Conservation (phyloP, 208 protist genomes). For the Trypanosomatidae sp. region DNA sequence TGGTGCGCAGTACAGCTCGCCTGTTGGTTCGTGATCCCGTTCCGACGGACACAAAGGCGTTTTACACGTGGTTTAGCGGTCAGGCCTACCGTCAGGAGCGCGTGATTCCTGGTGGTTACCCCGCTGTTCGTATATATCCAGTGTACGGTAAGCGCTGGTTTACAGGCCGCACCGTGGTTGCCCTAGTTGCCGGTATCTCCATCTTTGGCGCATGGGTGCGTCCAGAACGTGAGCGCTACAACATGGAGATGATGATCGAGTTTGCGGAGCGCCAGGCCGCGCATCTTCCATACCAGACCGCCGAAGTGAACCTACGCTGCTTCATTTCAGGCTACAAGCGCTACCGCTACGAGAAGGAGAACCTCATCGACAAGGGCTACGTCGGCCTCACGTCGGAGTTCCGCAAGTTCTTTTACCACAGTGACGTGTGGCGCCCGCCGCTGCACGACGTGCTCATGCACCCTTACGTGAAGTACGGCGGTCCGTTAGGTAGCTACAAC, state of each 20-base stretch:
- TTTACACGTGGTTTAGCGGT: constrained; percentile 90
- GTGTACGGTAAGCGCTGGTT: constrained; percentile 92
- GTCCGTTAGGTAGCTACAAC: constrained; percentile 86
- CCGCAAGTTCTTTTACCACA: constrained; percentile 93
- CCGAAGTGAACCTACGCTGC: constrained; percentile 80
- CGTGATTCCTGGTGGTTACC: constrained; percentile 85
- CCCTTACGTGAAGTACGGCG: constrained; percentile 83
- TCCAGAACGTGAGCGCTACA: constrained; percentile 89
- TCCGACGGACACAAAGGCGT: constrained; percentile 85
- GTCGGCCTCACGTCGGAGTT: constrained; percentile 89
- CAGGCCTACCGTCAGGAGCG: constrained; percentile 91
- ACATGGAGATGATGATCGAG: constrained; percentile 90
- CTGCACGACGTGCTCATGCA: constrained; percentile 90
- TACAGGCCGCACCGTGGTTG: constrained; percentile 85
- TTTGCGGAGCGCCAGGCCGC: constrained; percentile 81
- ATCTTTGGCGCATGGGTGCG: constrained; percentile 86
- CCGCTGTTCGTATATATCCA: constrained; percentile 85
- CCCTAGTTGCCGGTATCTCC: constrained; percentile 77
- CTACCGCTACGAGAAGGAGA: constrained; percentile 88
- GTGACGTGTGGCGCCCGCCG: constrained; percentile 87
- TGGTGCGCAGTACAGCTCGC: constrained; percentile 52
- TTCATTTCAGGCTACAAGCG: constrained; percentile 85
- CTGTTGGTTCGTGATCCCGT: constrained; percentile 86
- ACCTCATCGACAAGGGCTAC: constrained; percentile 89
- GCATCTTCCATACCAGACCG: constrained; percentile 89